Evolutionary conservation across 1,284 basidiomycete genomes (phyloP), one percentile per base, ranked within the genome.

Genomic region (Trichosporon sp.): DNA sequence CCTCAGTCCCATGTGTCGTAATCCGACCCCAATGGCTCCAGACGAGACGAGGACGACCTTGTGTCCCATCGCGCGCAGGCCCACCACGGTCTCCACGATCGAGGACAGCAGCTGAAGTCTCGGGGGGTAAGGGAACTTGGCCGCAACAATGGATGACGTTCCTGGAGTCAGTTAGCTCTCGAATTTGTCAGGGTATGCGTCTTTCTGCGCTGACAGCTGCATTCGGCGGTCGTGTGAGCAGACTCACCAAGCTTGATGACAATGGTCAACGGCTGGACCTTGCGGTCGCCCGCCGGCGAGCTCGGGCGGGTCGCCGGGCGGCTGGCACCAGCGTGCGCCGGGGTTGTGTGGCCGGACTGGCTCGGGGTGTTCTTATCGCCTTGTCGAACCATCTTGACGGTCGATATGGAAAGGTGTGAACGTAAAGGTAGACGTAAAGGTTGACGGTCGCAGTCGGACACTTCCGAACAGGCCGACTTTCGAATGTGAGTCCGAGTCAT

Each of bases 41-140:
- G 95, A 97, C 76, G 92, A 95, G 70, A 98, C 95, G 12, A 99
- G 89, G 2, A 98, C 93, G 70, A 99, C 94, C 76, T 92, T 91
- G 85, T 99, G 96, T 0, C 96, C 96, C 54, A 90, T 86, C 3
- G 87, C 85, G 65, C 91, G 90, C 4, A 99, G 88, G 56, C 88
- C 85, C 48, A 94, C 88, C 12, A 95, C 94, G 0, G 94, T 93
- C 84, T 99, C 96, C 63, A 96, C 95, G 67, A 99, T 88, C 0
- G 93, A 90, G 0, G 94, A 95, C 31, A 99, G 88, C 6, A 92
- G 92, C 7, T 94, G 93, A 0, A 99, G 87, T 21, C 98, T 88
- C 0, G 96, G 95, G 74, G 93, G 90, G 74, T 85, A 84, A 71
- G 96, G 93, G 1, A 92, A 94, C 67, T 89, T 89, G 81, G 96